Evolutionary conservation across 1,284 basidiomycete species (phyloP), one percentile per base, ranked within the genome.

Genomic region (Rhizoctonia solani): DNA sequence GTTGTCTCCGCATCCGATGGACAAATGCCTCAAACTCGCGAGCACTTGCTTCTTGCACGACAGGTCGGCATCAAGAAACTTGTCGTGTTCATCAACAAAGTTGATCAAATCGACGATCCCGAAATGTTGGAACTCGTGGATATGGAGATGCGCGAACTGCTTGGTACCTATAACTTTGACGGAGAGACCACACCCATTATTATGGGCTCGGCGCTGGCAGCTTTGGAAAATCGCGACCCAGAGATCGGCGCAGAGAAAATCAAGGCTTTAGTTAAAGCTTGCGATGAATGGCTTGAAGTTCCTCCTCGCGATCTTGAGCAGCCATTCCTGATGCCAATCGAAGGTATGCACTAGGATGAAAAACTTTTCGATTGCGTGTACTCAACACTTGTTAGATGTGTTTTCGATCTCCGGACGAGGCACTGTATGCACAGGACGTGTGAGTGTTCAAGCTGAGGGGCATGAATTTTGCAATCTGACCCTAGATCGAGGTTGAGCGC

Each of bases 71-170:
- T 99, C 78, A 96, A 97, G 82, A 94, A 92, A 79, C 87, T 99
- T 46, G 93, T 99, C 71, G 97, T 99, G 72, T 99, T 98, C 83
- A 95, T 99, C 79, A 99, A 99, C 90, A 98, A 98, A 82, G 90
- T 99, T 71, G 97, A 99, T 81, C 87, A 92, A 83, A 91, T 99
- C 69, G 87, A 92, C 71, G 97, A 99, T 84, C 86, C 88, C 32
- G 97, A 99, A 84, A 98, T 99, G 95, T 83, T 99, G 69, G 95
- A 98, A 82, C 90, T 99, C 68, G 97, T 99, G 71, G 97, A 99
- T 75, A 99, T 99, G 96, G 97, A 99, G 84, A 99, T 99, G 90
- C 89, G 97, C 68, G 97, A 99, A 76, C 83, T 99, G n/a, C 85
- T 99, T 53, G 81, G 87, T 27, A 89, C 89, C 29, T 95, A 95